These are phyloP conservation scores for Schizochytrium sp. DNA, from an alignment of 108 stramenopile species.

Conservation along the genomic window DNA sequence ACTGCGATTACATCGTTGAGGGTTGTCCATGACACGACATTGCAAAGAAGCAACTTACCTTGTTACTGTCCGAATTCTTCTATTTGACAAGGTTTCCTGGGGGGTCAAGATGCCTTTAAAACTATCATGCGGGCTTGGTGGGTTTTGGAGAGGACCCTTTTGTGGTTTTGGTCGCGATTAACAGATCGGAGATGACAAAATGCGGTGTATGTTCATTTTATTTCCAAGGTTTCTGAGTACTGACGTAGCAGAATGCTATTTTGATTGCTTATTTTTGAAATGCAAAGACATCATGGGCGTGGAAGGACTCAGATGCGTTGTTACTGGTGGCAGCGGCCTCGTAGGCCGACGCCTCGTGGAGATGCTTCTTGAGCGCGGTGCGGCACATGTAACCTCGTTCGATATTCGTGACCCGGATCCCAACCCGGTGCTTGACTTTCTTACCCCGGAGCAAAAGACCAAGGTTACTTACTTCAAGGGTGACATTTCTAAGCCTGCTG, in stretches of 20 bases:
- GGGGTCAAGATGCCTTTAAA: no score
- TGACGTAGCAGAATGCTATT: neutral
- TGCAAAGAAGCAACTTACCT: no score
- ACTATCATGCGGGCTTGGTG: no score
- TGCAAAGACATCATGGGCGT: conserved; percentile 55
- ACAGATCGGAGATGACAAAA: no score
- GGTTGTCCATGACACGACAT: no score
- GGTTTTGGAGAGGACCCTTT: no score
- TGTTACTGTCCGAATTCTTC: no score
- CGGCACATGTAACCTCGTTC: conserved; percentile 88
- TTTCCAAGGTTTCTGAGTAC: no score
- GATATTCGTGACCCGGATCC: conserved; percentile 84
- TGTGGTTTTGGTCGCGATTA: no score
- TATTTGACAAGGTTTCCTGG: no score
- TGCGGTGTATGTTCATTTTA: no score
- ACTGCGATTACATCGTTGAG: no score
- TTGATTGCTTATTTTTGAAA: neutral
- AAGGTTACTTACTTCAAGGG: conserved; percentile 64
- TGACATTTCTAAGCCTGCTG: conserved; percentile 85
- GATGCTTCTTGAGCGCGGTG: conserved; percentile 95
- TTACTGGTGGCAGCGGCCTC: conserved; percentile 94
- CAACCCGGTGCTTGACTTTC: conserved; percentile 70
- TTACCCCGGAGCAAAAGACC: neutral
- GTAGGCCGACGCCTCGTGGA: conserved; percentile 94
- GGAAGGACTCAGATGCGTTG: conserved; percentile 72